phyloP scores from a whole-genome alignment of 108 stramenopile species.

The Nitzschia inconspicua region DNA sequence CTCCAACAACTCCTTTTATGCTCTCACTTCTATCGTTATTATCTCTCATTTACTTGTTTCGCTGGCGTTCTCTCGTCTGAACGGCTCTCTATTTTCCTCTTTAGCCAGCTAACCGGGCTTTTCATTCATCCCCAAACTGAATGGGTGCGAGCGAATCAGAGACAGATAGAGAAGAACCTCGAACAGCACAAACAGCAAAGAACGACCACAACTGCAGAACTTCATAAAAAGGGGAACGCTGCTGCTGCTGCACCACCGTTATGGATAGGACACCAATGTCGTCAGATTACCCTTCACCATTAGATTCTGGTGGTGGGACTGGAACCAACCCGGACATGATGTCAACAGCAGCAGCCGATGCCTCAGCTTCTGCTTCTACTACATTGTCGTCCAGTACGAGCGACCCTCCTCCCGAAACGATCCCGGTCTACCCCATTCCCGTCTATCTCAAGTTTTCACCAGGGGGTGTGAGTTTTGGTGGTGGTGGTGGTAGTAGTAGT shows the following conservation, averaged over 20 bases:
- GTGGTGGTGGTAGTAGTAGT: neutral
- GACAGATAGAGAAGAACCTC: neutral
- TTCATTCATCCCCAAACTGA: too few relatives aligned
- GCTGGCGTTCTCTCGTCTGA: too few relatives aligned
- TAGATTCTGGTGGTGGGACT: too few relatives aligned
- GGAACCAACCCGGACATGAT: too few relatives aligned
- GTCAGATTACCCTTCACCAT: too few relatives aligned
- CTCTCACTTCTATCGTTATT: too few relatives aligned
- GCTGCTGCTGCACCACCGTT: constrained; percentile 12
- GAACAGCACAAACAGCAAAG: neutral
- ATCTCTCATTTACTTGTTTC: too few relatives aligned
- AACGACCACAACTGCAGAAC: neutral
- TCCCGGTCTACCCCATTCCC: constrained; percentile 70
- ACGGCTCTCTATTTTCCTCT: too few relatives aligned
- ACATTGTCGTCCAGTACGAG: neutral
- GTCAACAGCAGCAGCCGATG: neutral
- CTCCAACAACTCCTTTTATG: too few relatives aligned
- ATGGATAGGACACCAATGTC: constrained; percentile 25
- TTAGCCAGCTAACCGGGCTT: too few relatives aligned
- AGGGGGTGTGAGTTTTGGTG: constrained; percentile 42
- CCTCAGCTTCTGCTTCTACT: neutral
- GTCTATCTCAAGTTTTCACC: constrained; percentile 71
- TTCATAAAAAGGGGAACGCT: too few relatives aligned
- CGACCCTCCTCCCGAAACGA: constrained; percentile 5
- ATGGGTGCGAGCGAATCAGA: neutral